Conservation (phyloP, 306 rosid species). For the Biancaea sappan region DNA sequence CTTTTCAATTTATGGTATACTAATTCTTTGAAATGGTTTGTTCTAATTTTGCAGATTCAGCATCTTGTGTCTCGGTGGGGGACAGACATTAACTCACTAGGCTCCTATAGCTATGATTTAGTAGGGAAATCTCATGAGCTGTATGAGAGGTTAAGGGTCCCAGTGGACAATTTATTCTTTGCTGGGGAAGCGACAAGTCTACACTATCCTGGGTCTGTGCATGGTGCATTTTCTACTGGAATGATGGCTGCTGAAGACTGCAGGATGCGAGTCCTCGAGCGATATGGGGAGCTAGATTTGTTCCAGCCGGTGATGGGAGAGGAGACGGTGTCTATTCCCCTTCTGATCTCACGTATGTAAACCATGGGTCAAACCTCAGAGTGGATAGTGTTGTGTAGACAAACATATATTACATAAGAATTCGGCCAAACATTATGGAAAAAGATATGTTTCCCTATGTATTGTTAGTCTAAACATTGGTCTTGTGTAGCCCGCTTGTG, state of each 20-base stretch:
- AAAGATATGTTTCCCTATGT: not conserved
- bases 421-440: not conserved
- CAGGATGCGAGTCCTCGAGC: conserved; percentile 95
- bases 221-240: conserved; percentile 91
- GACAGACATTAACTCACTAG: conserved; percentile 73
- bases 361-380: not conserved
- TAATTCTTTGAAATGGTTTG: not conserved
- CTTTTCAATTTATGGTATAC: not conserved
- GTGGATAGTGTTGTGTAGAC: not conserved
- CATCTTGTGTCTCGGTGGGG: conserved; percentile 98
- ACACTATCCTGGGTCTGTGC: conserved; percentile 86
- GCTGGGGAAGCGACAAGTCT: conserved; percentile 97
- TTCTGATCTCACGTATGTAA: conserved; percentile 87
- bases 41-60: conserved; percentile 65
- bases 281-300: conserved; percentile 86
- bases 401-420: not conserved
- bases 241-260: conserved; percentile 98
- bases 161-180: conserved; percentile 93
- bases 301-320: conserved; percentile 84
- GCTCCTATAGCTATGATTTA: conserved; percentile 88
- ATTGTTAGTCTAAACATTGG: not conserved
- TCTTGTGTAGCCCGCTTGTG: not conserved
- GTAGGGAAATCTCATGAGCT: conserved; percentile 92
- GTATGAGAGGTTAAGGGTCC: conserved; percentile 89
- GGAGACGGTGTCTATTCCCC: conserved; percentile 71